Evolutionary conservation across 2,329 filamentous ascomycete genomes (phyloP).

Genomic region (Aspergillus hiratsukae): DNA sequence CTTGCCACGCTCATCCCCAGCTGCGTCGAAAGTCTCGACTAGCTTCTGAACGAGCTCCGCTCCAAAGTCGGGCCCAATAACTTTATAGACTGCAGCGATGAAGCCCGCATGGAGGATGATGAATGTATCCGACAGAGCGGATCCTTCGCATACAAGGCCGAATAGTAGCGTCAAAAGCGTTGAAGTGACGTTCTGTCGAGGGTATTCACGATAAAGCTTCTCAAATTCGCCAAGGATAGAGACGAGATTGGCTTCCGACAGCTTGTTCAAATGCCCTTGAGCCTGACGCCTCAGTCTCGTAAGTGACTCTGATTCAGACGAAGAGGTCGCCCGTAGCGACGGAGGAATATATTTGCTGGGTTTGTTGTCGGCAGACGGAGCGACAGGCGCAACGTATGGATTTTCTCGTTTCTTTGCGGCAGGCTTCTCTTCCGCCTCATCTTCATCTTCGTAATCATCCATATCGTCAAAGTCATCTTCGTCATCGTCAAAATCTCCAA

Average conservation of each 20-base stretch:
- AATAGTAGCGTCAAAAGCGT: constrained; percentile 73
- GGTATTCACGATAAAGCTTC: constrained; percentile 74
- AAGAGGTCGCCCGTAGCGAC: constrained; percentile 63
- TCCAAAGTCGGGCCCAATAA: constrained; percentile 83
- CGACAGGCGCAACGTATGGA: constrained; percentile 74
- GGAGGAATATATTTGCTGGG: constrained; percentile 80
- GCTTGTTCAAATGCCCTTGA: constrained; percentile 84
- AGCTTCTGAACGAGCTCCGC: constrained; percentile 77
- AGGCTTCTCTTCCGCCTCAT: constrained; percentile 37
- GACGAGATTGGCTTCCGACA: constrained; percentile 85
- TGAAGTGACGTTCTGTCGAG: constrained; percentile 83
- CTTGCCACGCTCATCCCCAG: constrained; percentile 49
- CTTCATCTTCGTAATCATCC: constrained; percentile 23
- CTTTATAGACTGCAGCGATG: constrained; percentile 78
- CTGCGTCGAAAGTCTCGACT: constrained; percentile 67
- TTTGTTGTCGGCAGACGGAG: constrained; percentile 39
- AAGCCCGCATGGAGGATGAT: constrained; percentile 89
- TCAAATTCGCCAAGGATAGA: constrained; percentile 80
- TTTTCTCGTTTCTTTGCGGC: constrained; percentile 64
- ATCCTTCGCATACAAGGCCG: constrained; percentile 72
- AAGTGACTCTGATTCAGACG: constrained; percentile 63
- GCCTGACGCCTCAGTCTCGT: constrained; percentile 70
- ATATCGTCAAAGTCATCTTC: constrained; percentile 22
- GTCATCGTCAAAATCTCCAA: constrained; percentile 29
- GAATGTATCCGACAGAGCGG: constrained; percentile 78